Evolutionary conservation across 441 rosid species (phyloP).

Genomic region (Bruguiera hainesii): DNA sequence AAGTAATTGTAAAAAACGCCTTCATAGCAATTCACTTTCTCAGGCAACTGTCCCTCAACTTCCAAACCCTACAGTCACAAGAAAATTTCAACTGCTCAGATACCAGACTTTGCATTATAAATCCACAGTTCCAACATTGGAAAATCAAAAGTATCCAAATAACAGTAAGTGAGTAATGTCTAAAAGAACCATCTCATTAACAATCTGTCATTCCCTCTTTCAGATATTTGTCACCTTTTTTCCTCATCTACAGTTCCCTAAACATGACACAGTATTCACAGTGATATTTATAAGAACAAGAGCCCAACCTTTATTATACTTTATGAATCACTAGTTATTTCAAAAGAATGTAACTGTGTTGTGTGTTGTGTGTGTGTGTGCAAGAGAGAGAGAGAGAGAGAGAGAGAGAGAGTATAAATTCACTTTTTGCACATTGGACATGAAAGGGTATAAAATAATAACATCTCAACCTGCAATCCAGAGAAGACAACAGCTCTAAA

Average conservation of each 20-base stretch:
- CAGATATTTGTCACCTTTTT: neutral
- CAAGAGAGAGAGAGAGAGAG: neutral
- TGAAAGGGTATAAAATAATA: neutral
- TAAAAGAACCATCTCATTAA: neutral
- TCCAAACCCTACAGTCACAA: constrained; percentile 48
- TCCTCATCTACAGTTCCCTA: neutral
- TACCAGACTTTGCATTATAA: constrained; percentile 13
- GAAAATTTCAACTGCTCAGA: constrained; percentile 17
- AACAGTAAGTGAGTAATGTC: neutral
- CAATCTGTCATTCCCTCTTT: neutral
- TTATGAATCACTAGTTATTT: neutral
- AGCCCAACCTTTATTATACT: neutral
- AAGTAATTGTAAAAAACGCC: constrained; percentile 94
- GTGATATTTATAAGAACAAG: neutral
- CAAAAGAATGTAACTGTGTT: neutral
- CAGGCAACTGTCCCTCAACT: constrained; percentile 60
- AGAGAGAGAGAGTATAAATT: neutral
- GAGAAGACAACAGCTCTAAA: neutral
- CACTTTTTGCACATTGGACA: neutral
- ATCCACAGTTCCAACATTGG: constrained; percentile 12
- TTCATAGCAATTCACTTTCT: constrained; percentile 51
- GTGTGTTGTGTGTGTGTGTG: neutral
- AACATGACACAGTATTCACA: constrained; percentile 8
- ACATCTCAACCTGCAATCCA: neutral
- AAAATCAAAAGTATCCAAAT: neutral